Evolutionary conservation across 2,329 filamentous ascomycete genomes (phyloP), one percentile per base, ranked within the genome.

Genomic region (Cercospora canescens): DNA sequence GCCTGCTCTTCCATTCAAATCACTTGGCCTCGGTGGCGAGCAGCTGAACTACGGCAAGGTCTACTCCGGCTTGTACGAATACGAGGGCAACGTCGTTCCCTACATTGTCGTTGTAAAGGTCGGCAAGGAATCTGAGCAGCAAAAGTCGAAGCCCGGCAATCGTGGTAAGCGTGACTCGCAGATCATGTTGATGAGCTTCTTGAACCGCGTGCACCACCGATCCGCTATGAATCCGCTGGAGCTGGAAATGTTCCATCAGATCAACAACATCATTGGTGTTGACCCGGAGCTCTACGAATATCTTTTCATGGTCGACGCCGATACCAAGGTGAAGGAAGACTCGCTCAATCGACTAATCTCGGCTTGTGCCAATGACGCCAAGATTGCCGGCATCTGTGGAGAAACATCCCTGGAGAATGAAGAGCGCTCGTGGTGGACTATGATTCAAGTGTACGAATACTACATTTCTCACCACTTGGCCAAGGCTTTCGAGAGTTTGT

Each of bases 391-490:
- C 81, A 97, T 98, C 68, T 99, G 95, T 78, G 95, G 95, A 77
- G 95, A 99, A 79, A 99, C 95, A 1, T 95, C 90, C 79, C 84
- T 99, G 75, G 92, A 97, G 78, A 99, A 99, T 75, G 94, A 97
- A 78, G 93, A 97, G 74, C 87, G 90, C 71, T 94, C 90, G 74
- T 98, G 94, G 93, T 97, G 93, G 92, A 99, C 95, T 12, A 99
- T 99, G 95, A 99, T 99, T 75, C 95, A 99, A 79, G 95, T 99
- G 70, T 99, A 99, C 82, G 95, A 99, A 79, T 99, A 99, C 84
- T 99, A 94, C 79, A 99, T 99, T 76, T 98, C 95, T 32, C 95
- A 99, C 85, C 91, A 99, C 80, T 83, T 99, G 78, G 86, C 95
- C 62, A 99, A 99, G 83, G 93, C 95, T 68, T 99, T 99, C 77